Percentiles rank a stretch among this genome's conserved stretches.
Conservation (phyloP, 164 flowering plant genomes). For the Magnolia sinica region DNA sequence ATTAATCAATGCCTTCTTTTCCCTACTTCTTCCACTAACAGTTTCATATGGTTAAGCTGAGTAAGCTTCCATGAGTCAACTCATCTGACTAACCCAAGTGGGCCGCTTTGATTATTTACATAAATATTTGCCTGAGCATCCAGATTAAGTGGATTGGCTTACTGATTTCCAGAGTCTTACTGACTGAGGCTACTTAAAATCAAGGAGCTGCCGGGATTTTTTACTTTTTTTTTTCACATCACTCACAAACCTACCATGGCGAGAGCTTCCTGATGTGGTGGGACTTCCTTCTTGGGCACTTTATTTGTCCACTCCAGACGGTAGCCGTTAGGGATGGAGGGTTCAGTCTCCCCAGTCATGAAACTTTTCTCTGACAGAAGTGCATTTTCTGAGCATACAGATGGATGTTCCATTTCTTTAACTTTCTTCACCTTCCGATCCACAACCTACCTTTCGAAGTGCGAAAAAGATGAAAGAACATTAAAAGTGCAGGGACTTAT, state of each 20-base stretch:
- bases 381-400: conserved; percentile 54
- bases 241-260: conserved; percentile 29
- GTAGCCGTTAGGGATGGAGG: conserved; percentile 38
- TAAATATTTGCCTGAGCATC: background rate
- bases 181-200: too few relatives aligned
- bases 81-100: background rate
- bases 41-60: background rate
- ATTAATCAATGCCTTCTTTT: background rate
- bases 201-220: background rate
- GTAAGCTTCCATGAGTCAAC: background rate
- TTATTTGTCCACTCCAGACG: conserved; percentile 45
- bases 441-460: conserved; percentile 48
- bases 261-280: conserved; percentile 26
- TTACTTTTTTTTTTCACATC: background rate
- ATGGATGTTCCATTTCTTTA: conserved; percentile 45
- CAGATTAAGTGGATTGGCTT: background rate
- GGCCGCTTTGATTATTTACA: background rate
- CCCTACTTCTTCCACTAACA: background rate
- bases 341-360: conserved; percentile 27
- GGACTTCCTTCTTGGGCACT: conserved; percentile 8
- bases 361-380: conserved; percentile 63
- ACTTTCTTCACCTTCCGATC: conserved; percentile 57
- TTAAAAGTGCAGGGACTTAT: background rate
- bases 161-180: too few relatives aligned
- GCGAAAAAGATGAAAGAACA: conserved; percentile 8